Percentiles rank a stretch among this genome's conserved stretches.
phyloP scores from a whole-genome alignment of 2,329 filamentous ascomycete genomes.

The Diaporthe caulivora region DNA sequence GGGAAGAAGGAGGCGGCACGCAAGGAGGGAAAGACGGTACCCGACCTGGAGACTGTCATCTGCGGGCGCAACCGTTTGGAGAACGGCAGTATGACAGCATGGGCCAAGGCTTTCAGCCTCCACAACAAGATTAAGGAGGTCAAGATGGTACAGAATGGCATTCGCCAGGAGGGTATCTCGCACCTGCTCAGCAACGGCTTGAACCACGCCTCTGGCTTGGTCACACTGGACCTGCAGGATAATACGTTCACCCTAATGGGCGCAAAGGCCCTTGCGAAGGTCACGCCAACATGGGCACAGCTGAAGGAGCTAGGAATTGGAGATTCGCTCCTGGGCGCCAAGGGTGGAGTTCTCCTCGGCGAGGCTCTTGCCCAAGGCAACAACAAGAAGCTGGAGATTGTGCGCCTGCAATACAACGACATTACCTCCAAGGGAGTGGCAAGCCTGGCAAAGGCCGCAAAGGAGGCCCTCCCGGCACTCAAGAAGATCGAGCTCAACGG shows the following conservation, averaged over 20 bases:
- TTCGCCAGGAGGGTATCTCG: constrained; percentile 91
- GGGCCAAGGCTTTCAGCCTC: constrained; percentile 88
- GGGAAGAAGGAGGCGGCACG: constrained; percentile 85
- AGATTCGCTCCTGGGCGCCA: constrained; percentile 85
- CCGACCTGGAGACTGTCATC: constrained; percentile 93
- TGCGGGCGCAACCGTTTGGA: constrained; percentile 96
- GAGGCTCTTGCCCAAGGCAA: constrained; percentile 79
- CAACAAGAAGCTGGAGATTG: constrained; percentile 82
- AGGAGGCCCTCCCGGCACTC: constrained; percentile 77
- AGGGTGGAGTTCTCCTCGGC: constrained; percentile 81
- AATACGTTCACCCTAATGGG: constrained; percentile 93
- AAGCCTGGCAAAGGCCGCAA: constrained; percentile 76
- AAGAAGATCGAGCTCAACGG: constrained; percentile 94
- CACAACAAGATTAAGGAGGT: constrained; percentile 86
- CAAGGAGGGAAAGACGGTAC: constrained; percentile 78
- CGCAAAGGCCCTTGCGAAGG: constrained; percentile 81
- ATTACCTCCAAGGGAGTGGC: constrained; percentile 83
- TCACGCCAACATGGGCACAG: constrained; percentile 79
- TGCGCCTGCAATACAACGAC: constrained; percentile 94
- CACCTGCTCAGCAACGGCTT: constrained; percentile 85
- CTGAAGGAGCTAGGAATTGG: constrained; percentile 88
- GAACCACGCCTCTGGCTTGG: constrained; percentile 74
- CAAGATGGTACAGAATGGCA: constrained; percentile 99
- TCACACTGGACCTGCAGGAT: constrained; percentile 91
- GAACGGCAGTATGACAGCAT: constrained; percentile 95